Evolutionary conservation across 257 asterid species (phyloP).

Genomic region (Nicotiana otophora): DNA sequence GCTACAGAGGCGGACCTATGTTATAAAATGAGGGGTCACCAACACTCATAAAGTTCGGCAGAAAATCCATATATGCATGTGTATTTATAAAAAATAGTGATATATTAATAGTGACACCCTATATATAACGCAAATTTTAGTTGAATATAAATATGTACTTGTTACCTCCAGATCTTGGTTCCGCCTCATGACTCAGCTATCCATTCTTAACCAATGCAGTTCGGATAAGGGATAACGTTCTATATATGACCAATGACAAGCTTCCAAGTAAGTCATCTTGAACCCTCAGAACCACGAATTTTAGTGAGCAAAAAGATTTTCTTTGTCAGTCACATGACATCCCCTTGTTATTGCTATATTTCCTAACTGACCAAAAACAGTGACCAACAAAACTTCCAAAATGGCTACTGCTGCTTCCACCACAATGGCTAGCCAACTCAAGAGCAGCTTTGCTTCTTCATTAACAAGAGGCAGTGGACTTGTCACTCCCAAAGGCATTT

Average conservation of each 20-base stretch:
- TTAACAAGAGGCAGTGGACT: slow-evolving; percentile 33
- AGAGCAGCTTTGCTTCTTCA: slow-evolving; percentile 55
- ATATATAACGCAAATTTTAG: too few species aligned
- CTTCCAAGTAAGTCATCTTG: slow-evolving; percentile 8
- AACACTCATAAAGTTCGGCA: too few species aligned
- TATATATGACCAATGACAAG: slow-evolving; percentile 38
- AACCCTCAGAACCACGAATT: slow-evolving; percentile 49
- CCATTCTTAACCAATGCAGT: not conserved
- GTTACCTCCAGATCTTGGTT: too few species aligned
- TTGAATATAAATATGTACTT: too few species aligned
- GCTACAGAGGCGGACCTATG: too few species aligned
- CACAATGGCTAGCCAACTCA: slow-evolving; percentile 70
- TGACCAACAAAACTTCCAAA: not conserved
- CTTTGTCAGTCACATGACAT: slow-evolving; percentile 15
- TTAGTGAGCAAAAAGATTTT: slow-evolving; percentile 31
- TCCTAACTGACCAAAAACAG: not conserved
- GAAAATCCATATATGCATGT: too few species aligned
- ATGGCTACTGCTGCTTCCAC: slow-evolving; percentile 82
- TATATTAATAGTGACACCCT: too few species aligned
- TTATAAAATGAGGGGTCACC: too few species aligned
- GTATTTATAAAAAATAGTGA: too few species aligned
- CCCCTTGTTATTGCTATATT: slow-evolving; percentile 11
- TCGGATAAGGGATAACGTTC: slow-evolving; percentile 64
- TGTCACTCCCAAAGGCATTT: slow-evolving; percentile 68
- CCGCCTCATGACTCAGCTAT: too few species aligned